Evolutionary conservation across 2,329 filamentous ascomycete genomes (phyloP), one percentile per base, ranked within the genome.

Genomic region (Juglanconis sp.): DNA sequence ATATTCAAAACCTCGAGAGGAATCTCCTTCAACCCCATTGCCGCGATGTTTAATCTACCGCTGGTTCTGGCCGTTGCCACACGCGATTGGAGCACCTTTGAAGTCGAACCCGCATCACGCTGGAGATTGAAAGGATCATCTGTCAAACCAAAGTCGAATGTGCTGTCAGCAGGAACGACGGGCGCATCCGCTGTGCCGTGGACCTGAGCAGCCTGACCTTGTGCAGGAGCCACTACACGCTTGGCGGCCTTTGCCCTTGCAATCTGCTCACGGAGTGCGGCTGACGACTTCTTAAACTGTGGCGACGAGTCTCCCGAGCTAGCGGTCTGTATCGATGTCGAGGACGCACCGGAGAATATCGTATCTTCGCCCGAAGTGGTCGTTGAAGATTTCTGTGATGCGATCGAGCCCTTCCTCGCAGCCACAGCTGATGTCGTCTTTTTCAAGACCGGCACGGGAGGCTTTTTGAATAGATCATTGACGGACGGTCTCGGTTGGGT

Each of bases 191-290:
- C 44, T 15, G 10, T 15, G 36, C 31, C 31, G 8, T 11, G 15
- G 10, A 9, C 13, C 4, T 69, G 61, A 13, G 67, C 65, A 1
- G 69, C 62, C 1, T 65, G 59, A 5, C 65, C 56, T 24, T 64
- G 58, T 2, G 57, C 58, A 2, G 64, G 50, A 30, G n/a, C 30
- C 7, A 73, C 65, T 10, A 84, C 87, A 63, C 86, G 84, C 59
- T 86, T 89, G 2, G 92, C 90, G 2, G 92, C 92, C 70, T 94
- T 96, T 1, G 95, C 94, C 68, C 93, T 94, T 42, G 93, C 92
- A 64, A 98, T 97, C 57, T 95, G 93, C 55, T 97, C 92, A 38
- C 95, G 86, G 13, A 99, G 76, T 0, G 92, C 88, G 15, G 84
- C 79, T 0, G 94, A 97, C 0, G 92, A 92, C 67, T 90, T 95